Evolutionary conservation across 2,329 filamentous ascomycete genomes (phyloP), one percentile per base, ranked within the genome.

Genomic region (Pseudopithomyces chartarum): DNA sequence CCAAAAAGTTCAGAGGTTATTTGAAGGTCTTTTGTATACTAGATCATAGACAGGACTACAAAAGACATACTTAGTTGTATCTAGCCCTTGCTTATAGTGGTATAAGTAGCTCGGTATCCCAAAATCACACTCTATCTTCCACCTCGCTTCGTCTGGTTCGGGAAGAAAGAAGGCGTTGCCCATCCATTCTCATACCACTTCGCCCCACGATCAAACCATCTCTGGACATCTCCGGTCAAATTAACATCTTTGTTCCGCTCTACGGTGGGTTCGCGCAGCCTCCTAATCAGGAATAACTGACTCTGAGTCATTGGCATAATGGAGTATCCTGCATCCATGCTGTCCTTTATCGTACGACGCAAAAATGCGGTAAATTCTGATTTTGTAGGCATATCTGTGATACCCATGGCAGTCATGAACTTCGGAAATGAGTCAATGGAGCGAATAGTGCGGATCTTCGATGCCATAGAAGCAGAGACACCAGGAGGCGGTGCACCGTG

Each of bases 401-500:
- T 62, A 4, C 78, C 79, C 79, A 84, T 82, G 33, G 71, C 72
- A 0, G 34, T 48, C 29, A 82, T 56, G 53, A 84, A 82, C 2
- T 68, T 64, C 1, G 75, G 72, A 56, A 83, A 83, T 29, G 69
- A 65, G 38, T 76, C 60, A 44, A 83, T 50, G 11, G 17, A 20
- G 17, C 39, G 50, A 11, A 57, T 73, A 1, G 66, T 59, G 56
- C 79, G 78, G 19, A 84, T 76, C 2, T 73, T 69, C 20, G 78
- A 62, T 0, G 81, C 77, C 38, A 84, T 73, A 2, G 47, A 51
- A 13, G 71, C 70, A 0, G 80, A 78, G 0, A 76, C 70, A 2
- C 77, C 78, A 1, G 59, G 59, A 0, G 80, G 79, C 2, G 81
- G 81, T 1, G 76, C 79, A 33, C 82, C 80, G 55, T 82, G 79